Evolutionary conservation across 306 rosid genomes (phyloP), one percentile per base, ranked within the genome.

Genomic region (Albizia julibrissin): DNA sequence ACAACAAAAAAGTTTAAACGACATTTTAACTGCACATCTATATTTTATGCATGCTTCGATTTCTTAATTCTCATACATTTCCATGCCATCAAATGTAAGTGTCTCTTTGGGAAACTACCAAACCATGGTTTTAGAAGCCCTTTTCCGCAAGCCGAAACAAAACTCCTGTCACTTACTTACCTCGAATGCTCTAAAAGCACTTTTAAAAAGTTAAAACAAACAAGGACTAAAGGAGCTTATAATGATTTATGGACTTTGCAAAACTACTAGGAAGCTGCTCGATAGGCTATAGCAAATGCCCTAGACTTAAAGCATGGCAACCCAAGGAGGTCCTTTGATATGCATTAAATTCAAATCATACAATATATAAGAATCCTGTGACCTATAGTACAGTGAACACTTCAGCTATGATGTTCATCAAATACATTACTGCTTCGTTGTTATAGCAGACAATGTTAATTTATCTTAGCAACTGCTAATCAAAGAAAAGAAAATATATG

Each of bases 1-100:
- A 44, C 11, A 2, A 40, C 2, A 75, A 80, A 75, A 74, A 22
- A 5, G 68, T 79, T 74, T 83, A 77, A 80, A 79, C 64, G 64
- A 37, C 69, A 73, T 49, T 76, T 54, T 2, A 67, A 78, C 65
- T 59, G 22, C 72, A 62, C 1, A 65, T 59, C 24, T 59, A 79
- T 70, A 33, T 81, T 16, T 37, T 13, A 83, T 46, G 62, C n/a
- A 24, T 26, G 75, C 40, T 70, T 80, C 72, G 68, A 14, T 52
- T 56, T 70, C 78, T 29, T 29, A 29, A 29, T 29, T 29, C 31
- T 69, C 44, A n/a, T 27, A 65, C 73, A 47, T 46, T 62, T 80
- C 43, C 9, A 70, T 79, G 58, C 52, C 72, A 68, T 64, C 65
- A 72, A 50, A 75, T 12, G 46, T 26, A 34, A 29, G 31, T 29